phyloP scores from a whole-genome alignment of 2,329 filamentous ascomycete species.

The Clarireedia monteithiana region DNA sequence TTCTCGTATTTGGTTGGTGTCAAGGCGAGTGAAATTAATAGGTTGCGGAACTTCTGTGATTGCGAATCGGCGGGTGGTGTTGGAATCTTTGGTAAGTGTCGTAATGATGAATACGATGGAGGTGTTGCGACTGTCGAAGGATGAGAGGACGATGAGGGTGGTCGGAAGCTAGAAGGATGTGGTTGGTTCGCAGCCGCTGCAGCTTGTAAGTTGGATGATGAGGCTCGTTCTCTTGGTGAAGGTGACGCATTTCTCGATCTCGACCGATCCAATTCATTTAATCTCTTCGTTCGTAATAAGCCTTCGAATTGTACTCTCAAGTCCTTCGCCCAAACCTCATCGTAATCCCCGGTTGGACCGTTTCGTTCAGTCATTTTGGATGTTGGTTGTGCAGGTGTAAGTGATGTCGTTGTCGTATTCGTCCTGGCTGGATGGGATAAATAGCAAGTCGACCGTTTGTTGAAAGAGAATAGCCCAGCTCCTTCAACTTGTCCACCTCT shows the following conservation, averaged over 20 bases:
- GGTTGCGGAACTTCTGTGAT: conserved; percentile 70
- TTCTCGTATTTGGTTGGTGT: conserved; percentile 96
- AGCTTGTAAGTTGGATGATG: conserved; percentile 40
- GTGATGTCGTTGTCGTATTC: not conserved
- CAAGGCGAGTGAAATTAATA: conserved; percentile 75
- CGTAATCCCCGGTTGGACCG: conserved; percentile 32
- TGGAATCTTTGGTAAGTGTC: conserved; percentile 62
- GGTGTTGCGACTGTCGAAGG: conserved; percentile 33
- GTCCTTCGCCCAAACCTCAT: conserved; percentile 70
- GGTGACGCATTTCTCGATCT: conserved; percentile 52
- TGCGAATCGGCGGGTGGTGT: conserved; percentile 65
- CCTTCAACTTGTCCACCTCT: not conserved
- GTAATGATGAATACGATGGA: conserved; percentile 53
- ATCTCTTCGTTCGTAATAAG: conserved; percentile 74
- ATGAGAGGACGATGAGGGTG: conserved; percentile 39
- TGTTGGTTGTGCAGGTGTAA: not conserved
- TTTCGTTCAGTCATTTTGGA: conserved; percentile 24
- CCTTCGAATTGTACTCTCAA: conserved; percentile 81
- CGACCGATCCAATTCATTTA: conserved; percentile 70
- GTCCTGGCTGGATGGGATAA: not conserved
- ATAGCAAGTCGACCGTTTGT: not conserved
- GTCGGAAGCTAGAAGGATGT: conserved; percentile 31
- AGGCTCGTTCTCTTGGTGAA: conserved; percentile 42
- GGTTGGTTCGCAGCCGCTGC: not conserved
- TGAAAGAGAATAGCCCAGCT: not conserved